Base-by-base conservation (phyloP, 164 flowering plant genomes). In the Magnolia sinica region DNA sequence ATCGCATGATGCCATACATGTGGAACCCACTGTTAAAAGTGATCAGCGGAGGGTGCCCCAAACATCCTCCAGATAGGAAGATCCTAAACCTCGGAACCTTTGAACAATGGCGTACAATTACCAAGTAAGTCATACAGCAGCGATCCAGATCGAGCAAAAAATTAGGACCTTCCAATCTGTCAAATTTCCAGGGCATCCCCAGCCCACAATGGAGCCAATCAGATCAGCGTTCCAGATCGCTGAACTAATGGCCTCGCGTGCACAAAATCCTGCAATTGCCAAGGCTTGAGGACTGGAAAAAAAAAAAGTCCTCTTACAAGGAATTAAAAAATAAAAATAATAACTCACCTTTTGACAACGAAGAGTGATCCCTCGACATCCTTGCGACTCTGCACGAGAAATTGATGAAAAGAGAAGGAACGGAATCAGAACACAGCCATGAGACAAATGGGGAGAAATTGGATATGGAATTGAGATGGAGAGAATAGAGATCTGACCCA, bases 311-410 rank as follows among this genome's bases (percentile, higher is more conserved):
- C 29, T 27, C 29, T 27, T 27, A 27, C 1, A 27, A 27, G 29
- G 29, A 27, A 27, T 27, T 27, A 27, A 27, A 27, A 27, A 27
- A 27, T 27, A 27, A 27, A 27, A 27, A 27, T 27, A 27, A 27
- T 27, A 27, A n/a, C 31, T 8, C 80, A 91, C 99, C 99, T 94
- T 81, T 94, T 96, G 16, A 96, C 99, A 6, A 96, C 99, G 76
- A 96, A 96, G 0, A 96, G 89, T 58, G 98, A 91, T 66, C 99
- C 99, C 79, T 96, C 98, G 13, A 96, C 97, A 76, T 94, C 97
- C 84, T 96, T 96, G 49, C 99, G 95, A 78, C 98, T 91, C 99
- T 96, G 88, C 79, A 85, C 78, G 22, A 72, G 73, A 23, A 70
- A 70, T n/a, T 0, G 24, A 50, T 61, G 64, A 68, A 50, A 52